Base-by-base conservation (phyloP, 805 yeast genomes). In the Grigorovia humatica region DNA sequence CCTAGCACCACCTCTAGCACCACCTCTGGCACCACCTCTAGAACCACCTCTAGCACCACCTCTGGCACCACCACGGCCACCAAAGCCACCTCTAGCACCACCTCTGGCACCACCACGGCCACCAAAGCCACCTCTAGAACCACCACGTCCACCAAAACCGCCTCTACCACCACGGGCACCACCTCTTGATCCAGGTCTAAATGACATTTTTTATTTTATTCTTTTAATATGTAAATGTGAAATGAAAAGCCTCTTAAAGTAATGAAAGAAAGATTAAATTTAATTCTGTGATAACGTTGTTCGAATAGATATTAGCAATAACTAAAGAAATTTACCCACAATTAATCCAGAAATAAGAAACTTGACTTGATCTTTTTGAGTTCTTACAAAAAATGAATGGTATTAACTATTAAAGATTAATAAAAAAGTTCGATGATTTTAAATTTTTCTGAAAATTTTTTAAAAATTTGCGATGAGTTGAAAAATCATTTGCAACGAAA, bases 151-250 rank as follows among this genome's bases (percentile, higher is more conserved):
- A 47, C 77, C 75, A 46, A 50, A 32, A 30, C 60, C 74, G 54
- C 82, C 79, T 60, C 66, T 66, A 56, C 80, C 75, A 61, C 87
- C 79, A 48, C 79, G 59, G 61, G 67, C 67, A 55, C 79, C 75
- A 62, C 86, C 85, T 72, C 86, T 76, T 56, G 76, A 71, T 60
- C 81, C 81, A 52, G 86, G 81, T 74, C 83, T 81, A 69, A 83
- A 83, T 68, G 91, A 88, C 95, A 88, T 87, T 75, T 48, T 35
- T 54, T 49, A 44, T 48, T 20, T 35, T 47, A 19, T 48, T 23
- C 27, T 11, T 32, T 5, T 32, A 5, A 32, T 4, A 32, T 32
- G 15, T 32, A 32, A 32, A 32, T 11, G 11, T 9, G 38, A 32
- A 32, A 32, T 11, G 38, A 11, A 32, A 32, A 32, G 38, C 15